Base-by-base conservation (phyloP, 495 filamentous ascomycete genomes). In the Annulohypoxylon maeteangense region DNA sequence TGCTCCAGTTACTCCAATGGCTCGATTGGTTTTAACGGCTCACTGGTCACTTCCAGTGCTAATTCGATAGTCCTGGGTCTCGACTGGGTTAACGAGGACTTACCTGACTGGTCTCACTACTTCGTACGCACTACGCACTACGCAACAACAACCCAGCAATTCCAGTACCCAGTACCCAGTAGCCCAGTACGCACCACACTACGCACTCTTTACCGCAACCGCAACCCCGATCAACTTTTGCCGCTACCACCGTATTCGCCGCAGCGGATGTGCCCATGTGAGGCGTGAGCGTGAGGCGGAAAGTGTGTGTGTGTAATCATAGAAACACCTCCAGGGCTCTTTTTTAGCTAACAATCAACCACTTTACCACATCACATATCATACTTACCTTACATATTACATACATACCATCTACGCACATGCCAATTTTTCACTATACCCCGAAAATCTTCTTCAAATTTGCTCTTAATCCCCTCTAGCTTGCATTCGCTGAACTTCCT, bases 211-310 rank as follows among this genome's bases (percentile, higher is more conserved):
- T 67, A 72, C 68, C 68, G 62, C 59, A 55, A 31, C 50, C 50
- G 62, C 58, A 72, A 64, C 60, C 60, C 70, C 64, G 64, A 72
- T 48, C 58, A 51, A 51, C 45, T 62, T 71, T 51, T 67, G 42
- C 70, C 65, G 48, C 55, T 72, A 72, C 70, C 61, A 72, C 58
- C 65, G 70, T 72, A 68, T 72, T 72, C 70, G 65, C 65, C 65
- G 65, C 48, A 64, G 38, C 69, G 51, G 63, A n/a, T 29, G 62
- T 44, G 40, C 16, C 40, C 40, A 44, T 44, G 40, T 44, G 7
- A 58, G 54, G 53, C 40, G 59, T 59, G 70, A 68, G 70, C 40
- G 59, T 59, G 70, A 68, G 70, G 65, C 69, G 64, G 69, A 72
- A 64, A 71, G 56, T 56, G 48, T 31, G 40, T 58, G n/a, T 62